phyloP scores from a whole-genome alignment of 768 basidiomycete genomes.

The Phlebiopsis flavidoalba region DNA sequence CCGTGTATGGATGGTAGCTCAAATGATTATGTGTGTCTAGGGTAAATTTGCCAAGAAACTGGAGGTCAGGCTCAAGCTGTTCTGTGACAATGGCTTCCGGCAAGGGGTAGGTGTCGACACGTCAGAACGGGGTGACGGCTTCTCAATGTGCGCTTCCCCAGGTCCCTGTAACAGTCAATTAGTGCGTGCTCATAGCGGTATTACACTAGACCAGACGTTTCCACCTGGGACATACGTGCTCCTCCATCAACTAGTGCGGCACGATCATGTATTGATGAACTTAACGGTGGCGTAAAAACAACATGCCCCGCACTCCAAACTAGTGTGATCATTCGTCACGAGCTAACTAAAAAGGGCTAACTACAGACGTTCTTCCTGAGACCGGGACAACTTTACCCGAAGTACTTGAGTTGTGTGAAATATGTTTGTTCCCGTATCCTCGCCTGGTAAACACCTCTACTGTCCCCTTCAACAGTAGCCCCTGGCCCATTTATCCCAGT shows the following conservation, averaged over 20 bases:
- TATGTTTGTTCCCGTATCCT: too few relatives aligned
- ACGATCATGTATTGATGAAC: constrained; percentile 65
- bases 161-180: not conserved
- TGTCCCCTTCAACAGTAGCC: constrained; percentile 47
- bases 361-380: constrained; percentile 55
- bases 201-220: constrained; percentile 53
- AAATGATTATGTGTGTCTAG: constrained; percentile 8
- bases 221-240: constrained; percentile 65
- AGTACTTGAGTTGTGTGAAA: too few relatives aligned
- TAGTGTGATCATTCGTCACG: not conserved
- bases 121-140: constrained; percentile 53
- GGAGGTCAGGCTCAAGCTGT: constrained; percentile 56
- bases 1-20: not conserved
- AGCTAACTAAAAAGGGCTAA: too few relatives aligned
- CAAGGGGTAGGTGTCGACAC: constrained; percentile 52
- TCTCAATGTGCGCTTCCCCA: constrained; percentile 55
- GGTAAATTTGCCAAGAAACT: constrained; percentile 22
- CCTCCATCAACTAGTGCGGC: constrained; percentile 59
- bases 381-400: constrained; percentile 41
- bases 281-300: too few relatives aligned
- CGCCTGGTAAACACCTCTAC: constrained; percentile 64
- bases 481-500: constrained; percentile 64
- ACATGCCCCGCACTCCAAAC: not conserved
- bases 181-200: not conserved
- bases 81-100: constrained; percentile 54